phyloP scores from a whole-genome alignment of 2,329 filamentous ascomycete species.

The Verticillium tricorpus region DNA sequence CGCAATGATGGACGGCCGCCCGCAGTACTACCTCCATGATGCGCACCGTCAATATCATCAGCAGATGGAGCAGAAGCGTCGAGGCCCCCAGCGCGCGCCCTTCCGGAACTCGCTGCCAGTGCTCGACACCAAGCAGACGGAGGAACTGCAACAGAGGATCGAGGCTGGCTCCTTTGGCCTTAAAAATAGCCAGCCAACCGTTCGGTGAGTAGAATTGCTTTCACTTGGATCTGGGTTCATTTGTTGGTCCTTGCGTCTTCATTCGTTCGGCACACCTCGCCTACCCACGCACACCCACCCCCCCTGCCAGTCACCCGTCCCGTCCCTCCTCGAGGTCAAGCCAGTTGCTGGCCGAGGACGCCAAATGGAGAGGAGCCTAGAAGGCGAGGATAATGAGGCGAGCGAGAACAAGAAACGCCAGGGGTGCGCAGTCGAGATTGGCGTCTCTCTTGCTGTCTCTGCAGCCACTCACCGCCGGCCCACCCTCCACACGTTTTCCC shows the following conservation, averaged over 20 bases:
- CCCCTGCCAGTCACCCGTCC: neutral
- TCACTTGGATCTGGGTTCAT: neutral
- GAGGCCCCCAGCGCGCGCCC: neutral
- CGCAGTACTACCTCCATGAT: neutral
- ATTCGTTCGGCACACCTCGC: neutral
- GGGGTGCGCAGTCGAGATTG: neutral
- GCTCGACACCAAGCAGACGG: neutral
- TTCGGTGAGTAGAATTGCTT: neutral
- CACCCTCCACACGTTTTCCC: neutral
- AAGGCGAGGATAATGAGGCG: neutral
- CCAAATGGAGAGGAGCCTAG: neutral
- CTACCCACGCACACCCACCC: neutral
- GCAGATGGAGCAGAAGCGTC: neutral
- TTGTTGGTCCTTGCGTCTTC: neutral
- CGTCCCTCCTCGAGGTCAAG: neutral
- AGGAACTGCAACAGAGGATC: neutral
- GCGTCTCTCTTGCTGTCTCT: neutral
- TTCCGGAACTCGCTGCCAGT: neutral
- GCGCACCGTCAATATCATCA: conserved; percentile 2
- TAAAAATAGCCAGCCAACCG: neutral
- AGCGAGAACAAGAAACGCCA: neutral
- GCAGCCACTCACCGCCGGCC: neutral
- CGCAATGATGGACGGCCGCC: neutral
- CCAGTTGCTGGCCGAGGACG: neutral
- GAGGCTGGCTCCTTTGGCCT: neutral